Evolutionary conservation across 345 rosid species (phyloP).

Genomic region (Eutrema heterophyllum): DNA sequence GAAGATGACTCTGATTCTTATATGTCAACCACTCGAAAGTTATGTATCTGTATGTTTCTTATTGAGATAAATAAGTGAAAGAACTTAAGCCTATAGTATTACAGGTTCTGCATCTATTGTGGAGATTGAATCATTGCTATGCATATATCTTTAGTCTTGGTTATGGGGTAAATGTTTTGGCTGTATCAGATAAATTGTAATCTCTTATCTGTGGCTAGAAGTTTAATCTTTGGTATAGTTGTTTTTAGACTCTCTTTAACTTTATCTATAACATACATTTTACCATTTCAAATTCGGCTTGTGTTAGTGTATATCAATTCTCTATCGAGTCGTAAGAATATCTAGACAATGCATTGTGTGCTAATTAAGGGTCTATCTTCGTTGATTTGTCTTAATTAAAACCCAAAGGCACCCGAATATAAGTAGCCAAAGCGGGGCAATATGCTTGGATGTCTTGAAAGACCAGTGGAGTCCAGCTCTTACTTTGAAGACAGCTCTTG

Average conservation of each 20-base stretch:
- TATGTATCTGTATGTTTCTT: background rate
- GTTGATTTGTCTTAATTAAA: background rate
- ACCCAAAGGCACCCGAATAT: slow-evolving; percentile 89
- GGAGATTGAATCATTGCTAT: background rate
- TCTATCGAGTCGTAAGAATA: background rate
- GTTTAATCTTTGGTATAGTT: background rate
- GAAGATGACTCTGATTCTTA: slow-evolving; percentile 23
- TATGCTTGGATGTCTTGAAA: slow-evolving; percentile 94
- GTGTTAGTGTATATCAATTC: background rate
- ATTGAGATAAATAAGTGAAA: background rate
- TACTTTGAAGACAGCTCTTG: slow-evolving; percentile 95
- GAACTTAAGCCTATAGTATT: background rate
- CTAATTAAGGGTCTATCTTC: background rate
- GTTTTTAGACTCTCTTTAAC: background rate
- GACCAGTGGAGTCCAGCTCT: slow-evolving; percentile 99
- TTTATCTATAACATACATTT: background rate
- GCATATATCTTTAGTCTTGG: background rate
- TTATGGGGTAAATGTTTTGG: background rate
- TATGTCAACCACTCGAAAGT: background rate
- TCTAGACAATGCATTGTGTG: background rate
- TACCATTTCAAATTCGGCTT: background rate
- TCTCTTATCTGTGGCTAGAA: background rate
- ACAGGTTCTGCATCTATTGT: background rate
- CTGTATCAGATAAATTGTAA: background rate
- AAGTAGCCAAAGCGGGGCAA: slow-evolving; percentile 99